Evolutionary conservation across 352 stramenopile genomes (phyloP).

Genomic region (Thalassiosira livingstoniorum): DNA sequence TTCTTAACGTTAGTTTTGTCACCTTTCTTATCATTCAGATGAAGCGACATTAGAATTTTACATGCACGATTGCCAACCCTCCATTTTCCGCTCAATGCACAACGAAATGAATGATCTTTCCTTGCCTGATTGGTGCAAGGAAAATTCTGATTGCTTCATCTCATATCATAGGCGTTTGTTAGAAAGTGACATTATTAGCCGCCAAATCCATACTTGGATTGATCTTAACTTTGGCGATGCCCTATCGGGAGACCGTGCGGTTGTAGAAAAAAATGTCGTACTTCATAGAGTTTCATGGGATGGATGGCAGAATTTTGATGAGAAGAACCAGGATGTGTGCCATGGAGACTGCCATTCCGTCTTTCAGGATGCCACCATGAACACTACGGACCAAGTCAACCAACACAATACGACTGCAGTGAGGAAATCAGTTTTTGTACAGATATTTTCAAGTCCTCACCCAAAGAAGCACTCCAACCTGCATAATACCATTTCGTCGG

Average conservation of each 20-base stretch:
- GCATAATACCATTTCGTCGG: conserved; percentile 14
- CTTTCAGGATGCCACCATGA: not conserved
- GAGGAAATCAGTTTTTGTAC: conserved; percentile 41
- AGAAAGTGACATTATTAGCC: conserved; percentile 90
- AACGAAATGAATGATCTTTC: conserved; percentile 63
- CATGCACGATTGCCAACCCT: conserved; percentile 51
- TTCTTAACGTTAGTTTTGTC: too few relatives aligned
- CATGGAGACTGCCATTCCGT: conserved; percentile 40
- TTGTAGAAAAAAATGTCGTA: conserved; percentile 92
- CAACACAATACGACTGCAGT: not conserved
- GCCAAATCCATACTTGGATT: conserved; percentile 92
- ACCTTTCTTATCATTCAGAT: too few relatives aligned
- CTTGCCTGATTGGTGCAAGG: conserved; percentile 84
- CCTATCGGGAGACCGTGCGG: conserved; percentile 86
- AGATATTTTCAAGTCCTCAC: conserved; percentile 44
- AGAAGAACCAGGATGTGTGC: conserved; percentile 24
- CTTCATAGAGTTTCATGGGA: conserved; percentile 60
- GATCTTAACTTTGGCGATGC: conserved; percentile 94
- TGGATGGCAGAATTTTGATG: not conserved
- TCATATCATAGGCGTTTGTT: conserved; percentile 91
- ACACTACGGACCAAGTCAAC: not conserved
- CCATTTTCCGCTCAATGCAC: conserved; percentile 44
- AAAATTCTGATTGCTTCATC: conserved; percentile 86
- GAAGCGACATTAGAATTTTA: conserved; percentile 97
- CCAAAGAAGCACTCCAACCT: conserved; percentile 39